phyloP scores from a whole-genome alignment of 192 early-diverging fungal species.

The Pecoramyces ruminantium region DNA sequence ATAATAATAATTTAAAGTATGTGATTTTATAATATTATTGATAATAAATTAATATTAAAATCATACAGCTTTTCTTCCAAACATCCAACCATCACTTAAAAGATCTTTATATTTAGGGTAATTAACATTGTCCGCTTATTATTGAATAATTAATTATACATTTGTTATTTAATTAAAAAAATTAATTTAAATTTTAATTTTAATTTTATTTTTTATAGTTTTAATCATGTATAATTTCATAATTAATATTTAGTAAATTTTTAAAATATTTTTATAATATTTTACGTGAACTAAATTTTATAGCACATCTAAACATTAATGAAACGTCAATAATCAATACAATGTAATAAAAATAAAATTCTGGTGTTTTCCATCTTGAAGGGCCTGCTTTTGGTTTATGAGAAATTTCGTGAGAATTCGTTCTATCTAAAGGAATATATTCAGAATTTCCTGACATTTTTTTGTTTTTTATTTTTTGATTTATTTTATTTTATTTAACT shows the following conservation, averaged over 20 bases:
- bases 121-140: constrained; percentile 11
- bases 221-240: too few relatives aligned
- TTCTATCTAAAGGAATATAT: background rate
- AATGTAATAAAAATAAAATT: background rate
- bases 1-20: constrained; percentile 17
- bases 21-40: too few relatives aligned
- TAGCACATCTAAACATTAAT: background rate
- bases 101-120: constrained; percentile 15
- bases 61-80: constrained; percentile 44
- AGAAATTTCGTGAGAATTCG: background rate
- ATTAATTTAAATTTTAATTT: too few relatives aligned
- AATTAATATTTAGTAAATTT: too few relatives aligned
- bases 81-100: constrained; percentile 11
- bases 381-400: background rate
- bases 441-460: background rate
- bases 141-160: too few relatives aligned
- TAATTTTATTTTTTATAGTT: too few relatives aligned
- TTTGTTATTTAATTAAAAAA: too few relatives aligned
- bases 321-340: background rate
- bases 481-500: too few relatives aligned
- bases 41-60: too few relatives aligned
- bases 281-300: background rate
- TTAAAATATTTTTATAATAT: background rate
- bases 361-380: background rate
- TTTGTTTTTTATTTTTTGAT: too few relatives aligned